Evolutionary conservation across 768 basidiomycete species (phyloP), one percentile per base, ranked within the genome.

Genomic region (Lentinula sp.): DNA sequence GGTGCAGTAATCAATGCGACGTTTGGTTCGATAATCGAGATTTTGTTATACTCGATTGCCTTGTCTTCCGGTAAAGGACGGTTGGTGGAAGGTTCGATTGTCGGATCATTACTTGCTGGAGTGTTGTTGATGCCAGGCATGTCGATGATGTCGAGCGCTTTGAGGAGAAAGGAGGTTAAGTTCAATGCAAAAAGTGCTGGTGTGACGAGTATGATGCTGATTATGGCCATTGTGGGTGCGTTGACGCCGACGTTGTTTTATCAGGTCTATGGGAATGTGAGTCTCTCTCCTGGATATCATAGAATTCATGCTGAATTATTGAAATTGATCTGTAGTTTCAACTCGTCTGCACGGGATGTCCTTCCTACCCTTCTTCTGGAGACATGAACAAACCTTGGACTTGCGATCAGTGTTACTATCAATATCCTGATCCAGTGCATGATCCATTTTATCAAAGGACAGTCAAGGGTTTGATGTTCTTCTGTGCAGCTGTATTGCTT

Each of bases 121-220:
- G 95, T 98, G 7, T 78, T 98, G 57, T 79, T 98, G 61, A 97
- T 99, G 97, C 97, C 97, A 3, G 97, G 97, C 0, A 81, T 86
- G 68, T 94, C 92, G 73, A 99, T 99, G 97, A 88, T 89, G 67
- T 89, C 89, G 40, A 91, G 90, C 7, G 97, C 97, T 0, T 65
- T 97, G 61, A 80, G 85, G 68, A 79, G 89, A 70, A 99, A 99
- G 76, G 97, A 99, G 73, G 93, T 95, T 71, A 92, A 87, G 66
- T 99, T 99, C 79, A 99, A 99, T 68, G 97, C 97, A n/a, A 98
- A 93, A 78, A 94, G 91, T 68, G 97, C 97, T 5, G 93, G 97
- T 40, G 97, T 99, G 15, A 99, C 97, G 0, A 97, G 95, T 71
- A 97, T 97, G 79, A 96, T 99, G 93, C 74, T 99, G 71, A 98